Evolutionary conservation across 495 filamentous ascomycete genomes (phyloP), one percentile per base, ranked within the genome.

Genomic region (Neurospora sp.): DNA sequence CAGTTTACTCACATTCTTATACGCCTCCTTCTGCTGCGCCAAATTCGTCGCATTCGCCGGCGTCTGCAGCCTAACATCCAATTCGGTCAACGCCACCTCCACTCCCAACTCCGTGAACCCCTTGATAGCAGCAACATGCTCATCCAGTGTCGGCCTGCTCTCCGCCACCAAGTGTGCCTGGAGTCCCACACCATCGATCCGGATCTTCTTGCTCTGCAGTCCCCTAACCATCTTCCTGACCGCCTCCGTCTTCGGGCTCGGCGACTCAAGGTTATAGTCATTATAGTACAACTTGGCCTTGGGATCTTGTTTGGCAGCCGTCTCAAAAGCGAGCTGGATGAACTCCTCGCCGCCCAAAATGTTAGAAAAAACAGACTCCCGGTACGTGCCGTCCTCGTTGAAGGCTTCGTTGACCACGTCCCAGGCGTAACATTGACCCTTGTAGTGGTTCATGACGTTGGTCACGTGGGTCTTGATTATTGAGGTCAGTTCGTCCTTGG

Each of bases 371-470:
- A 86, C 81, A 68, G 76, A 83, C 61, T 82, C 70, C 38, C 89
- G 84, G 42, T 86, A 86, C 4, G 84, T 83, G 31, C 89, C 90
- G 74, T 90, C 86, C 38, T 92, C 90, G 73, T 89, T 85, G 74
- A 91, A 85, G 45, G 87, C 87, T 75, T 92, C 90, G 78, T 91
- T 92, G 20, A 91, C 83, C 1, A 92, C 90, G 75, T 92, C 89
- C 86, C 78, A 80, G n/a, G 73, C 79, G 65, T 86, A 83, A 78
- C 87, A 88, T 16, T 82, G 78, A 7, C 86, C 87, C 68, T 83
- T 83, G 74, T 83, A 89, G 75, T 89, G 87, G 10, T 77, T 83
- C 1, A 83, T 86, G 9, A 87, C 85, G 41, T 79, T 79, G 17
- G 79, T 82, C 69, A 90, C 82, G 76, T 90, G 87, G 69, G 82